Percentiles rank a stretch among this genome's conserved stretches.
phyloP scores from a whole-genome alignment of 176 grass and related monocot genomes.

The Zizania latifolia region DNA sequence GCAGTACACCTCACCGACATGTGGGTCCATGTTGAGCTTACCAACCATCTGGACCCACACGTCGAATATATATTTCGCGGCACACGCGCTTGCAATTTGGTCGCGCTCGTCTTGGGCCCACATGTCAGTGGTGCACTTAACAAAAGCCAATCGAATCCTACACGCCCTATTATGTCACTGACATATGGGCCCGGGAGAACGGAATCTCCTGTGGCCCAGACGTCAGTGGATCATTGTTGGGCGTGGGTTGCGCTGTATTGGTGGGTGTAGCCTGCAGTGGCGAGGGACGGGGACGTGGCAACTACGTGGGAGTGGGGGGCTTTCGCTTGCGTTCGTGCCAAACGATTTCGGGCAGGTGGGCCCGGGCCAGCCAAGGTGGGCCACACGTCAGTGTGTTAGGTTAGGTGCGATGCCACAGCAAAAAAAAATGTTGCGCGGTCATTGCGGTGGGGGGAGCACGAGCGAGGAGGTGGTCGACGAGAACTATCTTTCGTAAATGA shows the following conservation, averaged over 20 bases:
- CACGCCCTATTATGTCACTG: not conserved
- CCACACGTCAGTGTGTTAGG: not conserved
- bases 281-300: slow-evolving; percentile 14
- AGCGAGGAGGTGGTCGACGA: not conserved
- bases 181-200: not conserved
- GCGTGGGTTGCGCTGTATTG: fast-evolving
- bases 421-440: not conserved
- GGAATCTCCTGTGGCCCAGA: not conserved
- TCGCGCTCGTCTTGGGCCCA: too few species aligned
- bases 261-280: not conserved
- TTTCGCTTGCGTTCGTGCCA: slow-evolving; percentile 43
- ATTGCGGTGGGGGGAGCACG: not conserved
- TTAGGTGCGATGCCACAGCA: not conserved
- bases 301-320: not conserved
- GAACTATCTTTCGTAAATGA: fast-evolving
- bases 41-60: not conserved
- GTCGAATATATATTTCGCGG: not conserved
- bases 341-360: slow-evolving; percentile 17
- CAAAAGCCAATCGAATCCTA: not conserved
- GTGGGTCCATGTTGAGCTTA: fast-evolving
- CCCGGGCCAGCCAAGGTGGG: not conserved
- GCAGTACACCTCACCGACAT: fast-evolving
- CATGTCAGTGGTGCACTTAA: not conserved
- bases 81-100: too few species aligned
- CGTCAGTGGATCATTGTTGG: not conserved